Base-by-base conservation (phyloP, 305 asterid genomes). In the Fraxinus platypoda region DNA sequence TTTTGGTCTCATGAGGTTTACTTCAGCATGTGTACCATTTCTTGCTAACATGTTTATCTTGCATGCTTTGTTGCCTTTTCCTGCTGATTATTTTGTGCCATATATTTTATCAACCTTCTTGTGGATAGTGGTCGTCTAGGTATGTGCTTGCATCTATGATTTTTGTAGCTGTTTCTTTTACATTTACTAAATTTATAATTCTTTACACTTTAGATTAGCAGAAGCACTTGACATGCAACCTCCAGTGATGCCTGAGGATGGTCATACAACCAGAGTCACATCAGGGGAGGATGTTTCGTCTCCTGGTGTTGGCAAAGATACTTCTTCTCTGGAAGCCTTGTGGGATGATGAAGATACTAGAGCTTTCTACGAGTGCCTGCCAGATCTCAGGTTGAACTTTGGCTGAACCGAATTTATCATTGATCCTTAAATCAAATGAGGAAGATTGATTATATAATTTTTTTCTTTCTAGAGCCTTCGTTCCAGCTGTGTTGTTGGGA, bases 341-440 rank as follows among this genome's bases (percentile, higher is more conserved):
- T 97, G 99, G 99, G 99, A 97, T 82, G 99, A 97, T 84, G 99
- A 97, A 83, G 99, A 97, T 90, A 97, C 99, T 19, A 92, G 91
- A 89, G 88, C 97, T 87, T 97, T 97, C 94, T 97, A 97, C 1
- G 98, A 97, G 88, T 85, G 92, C 92, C 93, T 97, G 74, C 98
- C 98, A 9, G 99, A 97, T 90, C 97, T 97, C 81, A 97, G 98
- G 99, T 88, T 76, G 76, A 21, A 73, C 74, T 71, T 31, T 83
- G 83, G 78, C 81, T 73, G 78, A 78, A 31, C 59, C 62, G 73
- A 82, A 37, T 77, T 59, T 84, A 76, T 21, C 28, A 49, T 70
- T 81, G 81, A 62, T 81, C 83, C 64, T 81, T 68, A 68, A 46
- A 78, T 81, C n/a, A 19, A n/a, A 41, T 68, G 74, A 79, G 38